A percentile compares a stretch with the other conserved stretches of the same genome.
phyloP scores from a whole-genome alignment of 306 rosid species.

The Rubus idaeus region DNA sequence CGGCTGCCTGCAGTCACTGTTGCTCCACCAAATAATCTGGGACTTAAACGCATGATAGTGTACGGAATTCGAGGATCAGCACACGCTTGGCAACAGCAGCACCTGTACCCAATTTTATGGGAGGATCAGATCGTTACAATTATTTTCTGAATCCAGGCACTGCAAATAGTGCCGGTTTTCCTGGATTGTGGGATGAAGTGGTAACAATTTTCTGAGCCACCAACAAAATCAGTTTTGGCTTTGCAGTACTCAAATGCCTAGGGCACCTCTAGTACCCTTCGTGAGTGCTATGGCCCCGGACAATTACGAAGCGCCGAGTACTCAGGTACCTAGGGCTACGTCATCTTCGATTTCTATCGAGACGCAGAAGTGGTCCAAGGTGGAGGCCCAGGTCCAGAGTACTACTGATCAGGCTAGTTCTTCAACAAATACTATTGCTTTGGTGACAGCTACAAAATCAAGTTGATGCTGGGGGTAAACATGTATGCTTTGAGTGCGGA shows the following conservation, averaged over 20 bases:
- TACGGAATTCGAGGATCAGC: no score
- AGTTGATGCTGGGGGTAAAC: not conserved
- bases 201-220: not conserved
- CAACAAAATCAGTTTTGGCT: not conserved
- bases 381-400: not conserved
- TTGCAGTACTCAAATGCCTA: not conserved
- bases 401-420: not conserved
- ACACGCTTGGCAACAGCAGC: no score
- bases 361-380: not conserved
- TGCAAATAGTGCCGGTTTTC: not conserved
- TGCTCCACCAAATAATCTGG: no score
- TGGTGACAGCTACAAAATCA: not conserved
- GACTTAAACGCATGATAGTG: no score
- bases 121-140: not conserved
- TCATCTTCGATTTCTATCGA: not conserved
- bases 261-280: not conserved
- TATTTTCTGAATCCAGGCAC: not conserved
- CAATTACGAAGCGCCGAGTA: not conserved
- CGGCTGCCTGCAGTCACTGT: no score
- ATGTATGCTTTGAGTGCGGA: not conserved
- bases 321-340: not conserved
- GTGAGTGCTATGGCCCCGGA: not conserved
- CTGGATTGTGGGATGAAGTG: not conserved
- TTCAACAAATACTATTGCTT: no score
- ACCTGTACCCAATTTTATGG: no score